Base-by-base conservation (phyloP, 768 basidiomycete species). In the Auricularia cornea region DNA sequence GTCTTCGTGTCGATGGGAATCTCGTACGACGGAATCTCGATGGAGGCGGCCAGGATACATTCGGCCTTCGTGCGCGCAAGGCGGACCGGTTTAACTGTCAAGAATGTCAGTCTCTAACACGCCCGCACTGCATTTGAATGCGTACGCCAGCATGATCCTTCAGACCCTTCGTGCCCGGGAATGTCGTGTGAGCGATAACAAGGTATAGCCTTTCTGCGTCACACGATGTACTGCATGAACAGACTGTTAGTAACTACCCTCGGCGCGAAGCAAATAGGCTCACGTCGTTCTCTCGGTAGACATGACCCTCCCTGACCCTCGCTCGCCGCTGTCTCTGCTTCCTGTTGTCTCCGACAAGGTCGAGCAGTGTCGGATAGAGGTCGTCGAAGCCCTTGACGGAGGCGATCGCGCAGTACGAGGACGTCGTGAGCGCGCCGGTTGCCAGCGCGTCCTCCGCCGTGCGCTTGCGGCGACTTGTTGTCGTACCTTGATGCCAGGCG, bases 301-400 rank as follows among this genome's bases (percentile, higher is more conserved):
- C 92, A 76, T 98, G 93, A 0, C 94, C 96, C 74, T 99, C 97
- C 64, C 87, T 84, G 66, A 83, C 86, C 72, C 38, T 73, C 72
- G 11, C 86, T 73, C 2, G 80, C 81, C 0, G 84, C 85, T 16
- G 90, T 68, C 67, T 91, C 87, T 99, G 98, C 66, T 74, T 73
- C 65, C 94, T 80, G 70, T 84, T 87, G 73, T 99, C 97, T 16
- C 77, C 79, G 11, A 98, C 97, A 59, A 99, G 79, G 71, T 97
- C 84, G 38, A 99, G 75, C n/a, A 96, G 75, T 72, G 93, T 96
- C 3, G 96, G 96, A 72, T 98, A 98, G 26, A 99, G 75, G 68
- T 99, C 97, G 69, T 99, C 97, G 71, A 96, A 97, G 23, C 96
- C 97, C 74, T 98, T 97, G 68, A 94, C 94, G 18, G 92, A 94